phyloP scores from a whole-genome alignment of 2,329 filamentous ascomycete species.

The Xylaria arbuscula region DNA sequence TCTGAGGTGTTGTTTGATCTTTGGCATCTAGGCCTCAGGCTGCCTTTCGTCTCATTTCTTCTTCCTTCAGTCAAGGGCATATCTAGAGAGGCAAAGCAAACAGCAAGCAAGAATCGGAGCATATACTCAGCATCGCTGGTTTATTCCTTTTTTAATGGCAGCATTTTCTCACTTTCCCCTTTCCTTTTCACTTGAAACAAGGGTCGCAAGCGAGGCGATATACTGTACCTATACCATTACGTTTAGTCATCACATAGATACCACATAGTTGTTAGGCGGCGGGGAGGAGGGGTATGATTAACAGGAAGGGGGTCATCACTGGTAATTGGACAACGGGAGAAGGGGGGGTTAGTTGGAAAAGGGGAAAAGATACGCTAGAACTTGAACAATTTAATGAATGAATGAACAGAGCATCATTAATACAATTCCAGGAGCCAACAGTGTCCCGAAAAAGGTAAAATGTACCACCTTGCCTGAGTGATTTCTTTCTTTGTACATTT shows the following conservation, averaged over 20 bases:
- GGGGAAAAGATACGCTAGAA: constrained; percentile 11
- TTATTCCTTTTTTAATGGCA: constrained; percentile 26
- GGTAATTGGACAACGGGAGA: constrained; percentile 30
- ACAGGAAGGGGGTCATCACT: constrained; percentile 33
- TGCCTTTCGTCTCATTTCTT: constrained; percentile 4
- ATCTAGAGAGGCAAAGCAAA: constrained; percentile 30
- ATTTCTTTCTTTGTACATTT: constrained; percentile 30
- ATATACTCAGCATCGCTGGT: constrained; percentile 21
- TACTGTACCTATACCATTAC: constrained; percentile 36
- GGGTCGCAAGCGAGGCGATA: constrained; percentile 29
- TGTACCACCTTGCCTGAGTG: not conserved
- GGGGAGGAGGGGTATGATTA: constrained; percentile 16
- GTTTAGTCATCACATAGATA: constrained; percentile 39
- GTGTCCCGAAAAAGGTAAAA: not conserved
- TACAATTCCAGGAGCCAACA: not conserved
- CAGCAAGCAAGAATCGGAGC: constrained; percentile 25
- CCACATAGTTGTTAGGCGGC: constrained; percentile 22
- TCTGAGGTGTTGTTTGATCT: constrained; percentile 13
- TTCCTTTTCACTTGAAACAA: not conserved
- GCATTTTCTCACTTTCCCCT: constrained; percentile 19
- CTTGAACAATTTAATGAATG: constrained; percentile 18
- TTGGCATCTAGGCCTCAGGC: constrained; percentile 13
- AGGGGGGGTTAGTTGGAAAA: not conserved
- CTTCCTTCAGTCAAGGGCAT: constrained; percentile 16
- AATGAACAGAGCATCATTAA: constrained; percentile 24